Percentiles rank a stretch among this genome's conserved stretches.
Conservation (phyloP, 176 grass and related monocot species). For the Aegilops longissima region DNA sequence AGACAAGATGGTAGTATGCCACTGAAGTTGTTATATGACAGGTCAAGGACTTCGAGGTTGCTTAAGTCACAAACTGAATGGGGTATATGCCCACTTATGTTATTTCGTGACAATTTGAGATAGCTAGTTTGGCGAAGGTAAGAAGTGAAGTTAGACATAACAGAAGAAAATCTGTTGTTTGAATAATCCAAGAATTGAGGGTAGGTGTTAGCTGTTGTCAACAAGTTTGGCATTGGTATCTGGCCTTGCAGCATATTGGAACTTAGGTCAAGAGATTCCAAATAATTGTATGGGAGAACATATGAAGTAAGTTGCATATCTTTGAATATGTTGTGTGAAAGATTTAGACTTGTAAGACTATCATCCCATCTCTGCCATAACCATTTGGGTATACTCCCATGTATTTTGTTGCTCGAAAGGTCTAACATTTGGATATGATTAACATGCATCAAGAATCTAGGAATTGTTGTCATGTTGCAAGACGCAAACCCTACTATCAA, state of each 20-base stretch:
- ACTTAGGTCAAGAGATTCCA: background rate
- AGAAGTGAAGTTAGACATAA: background rate
- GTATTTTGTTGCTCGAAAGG: constrained; percentile 4
- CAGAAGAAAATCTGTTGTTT: background rate
- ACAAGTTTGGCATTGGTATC: background rate
- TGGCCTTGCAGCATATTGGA: background rate
- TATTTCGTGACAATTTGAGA: background rate
- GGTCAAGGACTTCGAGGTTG: background rate
- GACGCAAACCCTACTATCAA: rapidly evolving
- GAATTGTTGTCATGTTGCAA: background rate
- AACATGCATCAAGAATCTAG: background rate
- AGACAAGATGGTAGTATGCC: background rate
- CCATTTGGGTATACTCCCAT: constrained; percentile 20
- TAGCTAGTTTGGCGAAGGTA: background rate
- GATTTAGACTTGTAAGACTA: background rate
- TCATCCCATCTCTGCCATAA: background rate
- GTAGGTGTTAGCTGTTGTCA: background rate
- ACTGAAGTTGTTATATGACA: constrained; percentile 30
- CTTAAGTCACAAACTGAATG: background rate
- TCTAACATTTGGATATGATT: background rate
- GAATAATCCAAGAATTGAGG: background rate
- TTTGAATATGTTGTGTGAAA: background rate
- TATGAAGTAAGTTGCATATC: background rate
- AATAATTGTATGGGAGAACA: background rate
- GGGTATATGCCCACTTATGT: background rate